Percentiles rank a stretch among this genome's conserved stretches.
Conservation (phyloP, 2,329 filamentous ascomycete genomes). For the Lasiodiplodia citricola region DNA sequence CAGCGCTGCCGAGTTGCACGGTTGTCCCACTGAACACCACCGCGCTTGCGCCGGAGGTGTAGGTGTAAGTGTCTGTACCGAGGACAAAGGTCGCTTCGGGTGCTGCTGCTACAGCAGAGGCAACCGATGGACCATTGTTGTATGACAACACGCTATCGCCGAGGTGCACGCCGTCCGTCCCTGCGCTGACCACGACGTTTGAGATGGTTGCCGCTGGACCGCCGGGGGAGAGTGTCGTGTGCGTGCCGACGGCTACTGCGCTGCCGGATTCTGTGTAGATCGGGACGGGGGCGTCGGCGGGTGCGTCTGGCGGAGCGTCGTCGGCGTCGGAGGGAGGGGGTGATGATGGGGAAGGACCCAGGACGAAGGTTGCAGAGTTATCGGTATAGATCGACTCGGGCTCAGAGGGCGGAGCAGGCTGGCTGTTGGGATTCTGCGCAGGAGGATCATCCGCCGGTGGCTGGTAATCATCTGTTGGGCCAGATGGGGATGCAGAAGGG, state of each 20-base stretch:
- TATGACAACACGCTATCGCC: background rate
- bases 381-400: background rate
- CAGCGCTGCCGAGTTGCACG: background rate
- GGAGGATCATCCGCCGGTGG: background rate
- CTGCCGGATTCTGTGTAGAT: background rate
- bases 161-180: background rate
- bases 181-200: background rate
- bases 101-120: background rate
- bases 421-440: background rate
- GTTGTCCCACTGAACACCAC: background rate
- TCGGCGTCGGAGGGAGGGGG: background rate
- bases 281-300: background rate
- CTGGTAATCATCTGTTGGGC: background rate
- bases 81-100: background rate
- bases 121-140: too few species aligned
- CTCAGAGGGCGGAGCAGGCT: background rate
- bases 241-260: background rate
- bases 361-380: background rate
- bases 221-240: slow-evolving; percentile 1
- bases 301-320: background rate
- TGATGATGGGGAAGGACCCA: background rate
- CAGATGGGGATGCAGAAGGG: background rate
- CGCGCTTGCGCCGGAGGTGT: background rate
- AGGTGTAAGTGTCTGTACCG: background rate
- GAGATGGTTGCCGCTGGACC: background rate